A percentile compares a stretch with the other conserved stretches of the same genome.
Evolutionary conservation across 768 basidiomycete genomes (phyloP).

Genomic region (Mycena epipterygia): DNA sequence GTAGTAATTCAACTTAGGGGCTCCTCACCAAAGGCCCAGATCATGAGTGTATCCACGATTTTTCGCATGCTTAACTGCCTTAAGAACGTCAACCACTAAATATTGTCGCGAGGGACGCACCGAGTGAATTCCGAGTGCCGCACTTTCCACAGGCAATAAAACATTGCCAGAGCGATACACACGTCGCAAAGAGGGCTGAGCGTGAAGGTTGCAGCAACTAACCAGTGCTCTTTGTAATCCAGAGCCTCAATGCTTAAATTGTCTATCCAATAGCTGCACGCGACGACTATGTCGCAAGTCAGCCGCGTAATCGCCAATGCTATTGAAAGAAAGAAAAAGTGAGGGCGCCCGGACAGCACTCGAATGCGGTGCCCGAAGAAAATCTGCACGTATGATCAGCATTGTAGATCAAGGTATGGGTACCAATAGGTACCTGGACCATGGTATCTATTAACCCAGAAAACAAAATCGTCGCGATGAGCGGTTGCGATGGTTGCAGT

Average conservation of each 20-base stretch:
- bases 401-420: too few relatives aligned
- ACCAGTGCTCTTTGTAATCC: too few relatives aligned
- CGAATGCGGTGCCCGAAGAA: background rate
- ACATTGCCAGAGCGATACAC: background rate
- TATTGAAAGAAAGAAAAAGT: background rate
- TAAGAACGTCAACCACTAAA: background rate
- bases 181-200: background rate
- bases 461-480: background rate
- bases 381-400: background rate
- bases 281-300: background rate
- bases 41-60: background rate
- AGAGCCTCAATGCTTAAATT: too few relatives aligned
- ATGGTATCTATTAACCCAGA: background rate
- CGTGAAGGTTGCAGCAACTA: background rate
- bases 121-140: background rate
- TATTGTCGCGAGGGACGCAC: background rate
- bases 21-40: background rate
- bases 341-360: background rate
- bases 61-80: background rate
- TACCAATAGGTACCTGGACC: background rate
- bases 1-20: background rate
- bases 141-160: background rate
- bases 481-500: background rate
- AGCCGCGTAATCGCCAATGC: background rate
- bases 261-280: background rate